Percentiles rank a stretch among this genome's conserved stretches.
Conservation (phyloP, 108 stramenopile genomes). For the Cyclotella baltica region DNA sequence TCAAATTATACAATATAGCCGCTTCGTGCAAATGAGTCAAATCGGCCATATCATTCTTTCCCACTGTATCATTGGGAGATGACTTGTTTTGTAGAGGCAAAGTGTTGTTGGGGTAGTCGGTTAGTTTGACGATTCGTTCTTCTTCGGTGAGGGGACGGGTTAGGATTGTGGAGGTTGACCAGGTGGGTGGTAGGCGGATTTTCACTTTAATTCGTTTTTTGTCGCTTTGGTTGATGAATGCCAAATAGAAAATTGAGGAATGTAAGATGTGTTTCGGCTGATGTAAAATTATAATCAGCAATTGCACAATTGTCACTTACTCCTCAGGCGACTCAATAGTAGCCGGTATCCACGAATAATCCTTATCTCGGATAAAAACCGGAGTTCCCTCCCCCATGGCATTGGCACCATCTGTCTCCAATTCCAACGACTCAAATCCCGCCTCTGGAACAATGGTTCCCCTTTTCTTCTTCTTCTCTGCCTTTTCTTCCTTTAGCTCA, state of each 20-base stretch:
- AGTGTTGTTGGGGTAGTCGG: constrained; percentile 63
- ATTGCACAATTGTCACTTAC: not conserved
- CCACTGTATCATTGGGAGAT: not conserved
- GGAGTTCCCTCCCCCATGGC: too few species aligned
- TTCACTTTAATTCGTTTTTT: constrained; percentile 55
- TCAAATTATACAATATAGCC: constrained; percentile 93
- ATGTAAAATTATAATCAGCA: not conserved
- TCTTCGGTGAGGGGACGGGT: not conserved
- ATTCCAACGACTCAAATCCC: not conserved
- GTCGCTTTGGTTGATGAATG: not conserved
- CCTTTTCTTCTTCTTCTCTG: not conserved
- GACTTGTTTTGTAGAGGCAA: constrained; percentile 69
- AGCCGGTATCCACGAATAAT: constrained; percentile 85
- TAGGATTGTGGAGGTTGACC: constrained; percentile 64
- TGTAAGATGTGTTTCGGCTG: not conserved
- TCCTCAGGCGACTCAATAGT: constrained; percentile 33
- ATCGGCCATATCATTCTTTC: constrained; percentile 88
- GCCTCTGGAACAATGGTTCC: not conserved
- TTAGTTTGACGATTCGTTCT: constrained; percentile 64
- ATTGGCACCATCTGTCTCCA: too few species aligned
- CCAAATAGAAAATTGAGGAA: not conserved
- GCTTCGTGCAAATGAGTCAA: constrained; percentile 94
- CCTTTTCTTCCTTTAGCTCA: not conserved
- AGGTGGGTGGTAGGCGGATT: constrained; percentile 54
- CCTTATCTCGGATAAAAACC: constrained; percentile 69